phyloP scores from a whole-genome alignment of 495 filamentous ascomycete genomes.

The Elasticomyces elasticus region DNA sequence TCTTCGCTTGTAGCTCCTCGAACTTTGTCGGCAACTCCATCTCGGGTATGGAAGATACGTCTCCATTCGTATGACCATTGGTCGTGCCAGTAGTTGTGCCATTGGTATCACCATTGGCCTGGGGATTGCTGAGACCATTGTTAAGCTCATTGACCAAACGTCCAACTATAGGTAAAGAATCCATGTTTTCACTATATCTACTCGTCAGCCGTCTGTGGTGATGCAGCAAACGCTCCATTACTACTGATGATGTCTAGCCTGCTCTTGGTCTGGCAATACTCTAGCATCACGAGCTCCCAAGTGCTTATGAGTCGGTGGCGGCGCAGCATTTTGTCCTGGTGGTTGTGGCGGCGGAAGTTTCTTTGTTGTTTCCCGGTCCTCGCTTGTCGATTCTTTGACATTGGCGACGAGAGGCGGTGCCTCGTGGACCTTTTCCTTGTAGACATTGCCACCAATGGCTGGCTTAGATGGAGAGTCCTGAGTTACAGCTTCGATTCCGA shows the following conservation, averaged over 20 bases:
- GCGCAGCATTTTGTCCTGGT: neutral
- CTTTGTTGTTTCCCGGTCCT: neutral
- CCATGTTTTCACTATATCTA: neutral
- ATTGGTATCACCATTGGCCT: too few species aligned
- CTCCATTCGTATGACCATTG: neutral
- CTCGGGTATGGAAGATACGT: constrained; percentile 12
- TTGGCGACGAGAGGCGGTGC: neutral
- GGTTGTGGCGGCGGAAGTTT: neutral
- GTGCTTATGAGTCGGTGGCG: neutral
- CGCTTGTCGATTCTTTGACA: neutral
- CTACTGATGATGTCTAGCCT: neutral
- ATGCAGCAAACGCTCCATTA: neutral
- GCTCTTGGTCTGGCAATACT: neutral
- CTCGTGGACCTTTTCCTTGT: neutral
- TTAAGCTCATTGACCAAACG: neutral
- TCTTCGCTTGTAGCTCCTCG: neutral
- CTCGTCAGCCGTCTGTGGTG: neutral
- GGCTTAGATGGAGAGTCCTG: neutral
- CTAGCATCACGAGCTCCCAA: neutral
- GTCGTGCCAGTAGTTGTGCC: neutral
- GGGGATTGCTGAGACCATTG: too few species aligned
- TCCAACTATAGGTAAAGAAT: neutral
- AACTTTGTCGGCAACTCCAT: constrained; percentile 1
- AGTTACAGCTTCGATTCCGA: too few species aligned
- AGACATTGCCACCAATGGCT: neutral